Evolutionary conservation across 352 stramenopile species (phyloP).

Genomic region (Phytopythium chamaehyphon): DNA sequence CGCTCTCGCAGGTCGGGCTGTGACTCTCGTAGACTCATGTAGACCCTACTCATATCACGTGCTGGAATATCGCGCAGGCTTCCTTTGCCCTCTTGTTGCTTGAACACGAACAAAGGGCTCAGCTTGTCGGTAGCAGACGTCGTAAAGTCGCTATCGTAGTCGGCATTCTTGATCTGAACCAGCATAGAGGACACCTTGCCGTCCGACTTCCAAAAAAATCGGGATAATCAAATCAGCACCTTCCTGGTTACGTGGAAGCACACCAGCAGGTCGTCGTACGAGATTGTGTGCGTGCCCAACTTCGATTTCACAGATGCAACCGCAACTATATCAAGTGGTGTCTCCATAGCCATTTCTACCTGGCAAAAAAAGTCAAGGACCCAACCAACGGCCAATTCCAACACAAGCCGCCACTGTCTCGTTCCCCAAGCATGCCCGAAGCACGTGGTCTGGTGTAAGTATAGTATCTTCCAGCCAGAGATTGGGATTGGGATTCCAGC

Average conservation of each 20-base stretch:
- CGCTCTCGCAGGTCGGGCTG: no score
- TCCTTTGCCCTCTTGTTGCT: not conserved
- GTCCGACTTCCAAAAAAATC: not conserved
- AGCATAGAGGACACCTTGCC: slow-evolving; percentile 7
- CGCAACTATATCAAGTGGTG: slow-evolving; percentile 7
- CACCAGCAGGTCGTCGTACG: slow-evolving; percentile 8
- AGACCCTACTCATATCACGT: slow-evolving; percentile 11
- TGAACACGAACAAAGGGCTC: slow-evolving; percentile 10
- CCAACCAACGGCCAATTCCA: slow-evolving; percentile 11
- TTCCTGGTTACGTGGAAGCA: slow-evolving; percentile 12
- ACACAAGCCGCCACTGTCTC: slow-evolving; percentile 17
- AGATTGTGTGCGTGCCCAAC: slow-evolving; percentile 11
- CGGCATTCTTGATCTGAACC: slow-evolving; percentile 10
- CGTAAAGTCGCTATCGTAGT: not conserved
- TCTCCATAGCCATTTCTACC: slow-evolving; percentile 11
- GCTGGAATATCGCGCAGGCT: not conserved
- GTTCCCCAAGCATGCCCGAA: slow-evolving; percentile 9
- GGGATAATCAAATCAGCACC: slow-evolving; percentile 7
- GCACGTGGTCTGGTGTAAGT: slow-evolving; percentile 7
- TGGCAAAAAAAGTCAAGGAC: slow-evolving; percentile 10
- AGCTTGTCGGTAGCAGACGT: slow-evolving; percentile 3
- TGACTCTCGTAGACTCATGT: slow-evolving; percentile 12
- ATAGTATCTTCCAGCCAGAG: no score
- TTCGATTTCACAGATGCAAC: slow-evolving; percentile 10
- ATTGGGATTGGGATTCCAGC: no score